A percentile compares a stretch with the other conserved stretches of the same genome.
These are phyloP conservation scores for Bothriochloa decipiens DNA, from an alignment of 176 grass and related monocot species.

Conservation along the genomic window DNA sequence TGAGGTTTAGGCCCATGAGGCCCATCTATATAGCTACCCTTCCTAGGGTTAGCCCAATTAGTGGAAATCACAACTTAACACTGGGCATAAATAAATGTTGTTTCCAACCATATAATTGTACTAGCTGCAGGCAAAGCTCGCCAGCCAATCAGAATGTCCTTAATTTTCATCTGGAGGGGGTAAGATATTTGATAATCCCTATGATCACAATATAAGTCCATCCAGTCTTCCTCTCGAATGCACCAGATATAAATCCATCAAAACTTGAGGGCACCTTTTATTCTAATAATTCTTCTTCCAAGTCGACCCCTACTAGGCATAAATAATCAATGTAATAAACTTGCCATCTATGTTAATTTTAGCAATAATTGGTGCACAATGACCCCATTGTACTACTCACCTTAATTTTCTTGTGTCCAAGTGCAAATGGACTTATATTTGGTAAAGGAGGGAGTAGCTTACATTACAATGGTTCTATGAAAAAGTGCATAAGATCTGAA, in stretches of 20 bases:
- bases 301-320: neutral
- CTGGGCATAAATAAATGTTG: neutral
- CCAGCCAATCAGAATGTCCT: neutral
- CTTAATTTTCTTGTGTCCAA: neutral
- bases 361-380: neutral
- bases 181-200: neutral
- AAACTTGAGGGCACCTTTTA: neutral
- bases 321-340: neutral
- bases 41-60: too few species aligned
- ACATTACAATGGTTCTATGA: neutral
- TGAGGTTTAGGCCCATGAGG: too few species aligned
- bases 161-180: neutral
- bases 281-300: neutral
- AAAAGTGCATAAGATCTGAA: neutral
- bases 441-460: neutral
- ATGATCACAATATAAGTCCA: neutral
- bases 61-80: too few species aligned
- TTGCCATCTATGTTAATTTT: neutral
- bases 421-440: neutral
- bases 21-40: too few species aligned
- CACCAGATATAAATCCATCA: neutral
- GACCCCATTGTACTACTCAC: neutral
- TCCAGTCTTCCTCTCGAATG: neutral
- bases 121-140: neutral
- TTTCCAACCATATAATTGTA: neutral